Evolutionary conservation across 495 filamentous ascomycete species (phyloP), one percentile per base, ranked within the genome.

Genomic region (Neurospora sp.): DNA sequence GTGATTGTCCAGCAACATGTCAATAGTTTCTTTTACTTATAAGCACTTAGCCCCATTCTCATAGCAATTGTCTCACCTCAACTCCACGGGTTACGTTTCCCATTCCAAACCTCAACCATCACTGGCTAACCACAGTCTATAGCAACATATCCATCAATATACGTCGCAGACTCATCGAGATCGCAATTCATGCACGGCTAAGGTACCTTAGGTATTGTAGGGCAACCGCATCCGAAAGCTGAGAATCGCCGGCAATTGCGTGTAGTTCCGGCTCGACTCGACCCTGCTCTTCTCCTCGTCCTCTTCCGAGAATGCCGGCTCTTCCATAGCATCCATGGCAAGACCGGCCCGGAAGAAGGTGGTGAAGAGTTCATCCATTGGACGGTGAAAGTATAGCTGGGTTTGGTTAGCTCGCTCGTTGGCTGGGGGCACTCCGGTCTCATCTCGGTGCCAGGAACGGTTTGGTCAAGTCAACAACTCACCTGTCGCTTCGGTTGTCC

Each of bases 271-370:
- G 68, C 39, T 77, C 5, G 79, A 75, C 42, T 81, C 75, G 8
- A 79, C 41, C 59, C 77, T 77, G 12, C 74, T 70, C 18, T 74
- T 68, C 14, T 53, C 65, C 3, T 11, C 27, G 48, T 80, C 76
- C 14, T 74, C 78, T 10, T 75, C 71, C 9, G 76, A 74, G 68
- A 84, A 83, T 0, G 79, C 79, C 16, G 81, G 79, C 75, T 84
- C 83, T 53, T 84, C 83, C 69, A 85, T 73, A 10, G 77, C 82
- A 69, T 85, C 83, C 78, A 85, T 75, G 69, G 81, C 80, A 22
- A 85, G 71, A 1, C 79, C 79, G 16, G 65, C 71, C 39, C 70
- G 72, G 78, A 84, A 83, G 70, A 85, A 84, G 31, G 71, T 72
- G n/a, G 69, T 70, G 16, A 85, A 77, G 5, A 85, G 76, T 53